These are phyloP conservation scores for Mortierella polycephala DNA, from an alignment of 371 early-diverging fungal genomes.

Conservation along the genomic window DNA sequence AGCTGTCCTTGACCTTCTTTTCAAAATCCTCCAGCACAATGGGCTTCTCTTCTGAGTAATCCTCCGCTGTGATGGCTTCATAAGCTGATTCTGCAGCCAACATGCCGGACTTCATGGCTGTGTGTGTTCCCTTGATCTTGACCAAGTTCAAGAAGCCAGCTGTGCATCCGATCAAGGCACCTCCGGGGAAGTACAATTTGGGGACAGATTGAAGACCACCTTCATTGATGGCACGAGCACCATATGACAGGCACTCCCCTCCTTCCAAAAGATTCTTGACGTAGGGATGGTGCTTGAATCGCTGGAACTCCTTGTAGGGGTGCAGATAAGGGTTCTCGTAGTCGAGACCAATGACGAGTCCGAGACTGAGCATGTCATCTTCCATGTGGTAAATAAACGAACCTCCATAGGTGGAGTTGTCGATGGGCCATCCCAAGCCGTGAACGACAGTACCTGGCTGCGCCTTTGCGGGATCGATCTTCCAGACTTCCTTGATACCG, in stretches of 20 bases:
- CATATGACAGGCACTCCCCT: conserved; percentile 93
- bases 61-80: conserved; percentile 67
- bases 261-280: conserved; percentile 88
- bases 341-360: conserved; percentile 93
- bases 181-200: conserved; percentile 95
- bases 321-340: conserved; percentile 94
- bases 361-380: conserved; percentile 87
- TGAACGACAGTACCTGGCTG: conserved; percentile 89
- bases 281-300: conserved; percentile 93
- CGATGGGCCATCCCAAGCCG: conserved; percentile 94
- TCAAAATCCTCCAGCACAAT: conserved; percentile 84
- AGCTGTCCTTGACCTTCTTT: conserved; percentile 82
- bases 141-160: conserved; percentile 98
- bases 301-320: conserved; percentile 98
- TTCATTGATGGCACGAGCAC: conserved; percentile 96
- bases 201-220: conserved; percentile 95
- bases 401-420: conserved; percentile 92
- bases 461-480: conserved; percentile 89
- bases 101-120: conserved; percentile 97
- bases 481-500: conserved; percentile 99
- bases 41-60: conserved; percentile 56
- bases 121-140: conserved; percentile 99
- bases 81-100: conserved; percentile 89
- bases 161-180: conserved; percentile 95
- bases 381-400: conserved; percentile 97